phyloP scores from a whole-genome alignment of 2,329 filamentous ascomycete genomes.

The Mycosphaerelloides madeirae region DNA sequence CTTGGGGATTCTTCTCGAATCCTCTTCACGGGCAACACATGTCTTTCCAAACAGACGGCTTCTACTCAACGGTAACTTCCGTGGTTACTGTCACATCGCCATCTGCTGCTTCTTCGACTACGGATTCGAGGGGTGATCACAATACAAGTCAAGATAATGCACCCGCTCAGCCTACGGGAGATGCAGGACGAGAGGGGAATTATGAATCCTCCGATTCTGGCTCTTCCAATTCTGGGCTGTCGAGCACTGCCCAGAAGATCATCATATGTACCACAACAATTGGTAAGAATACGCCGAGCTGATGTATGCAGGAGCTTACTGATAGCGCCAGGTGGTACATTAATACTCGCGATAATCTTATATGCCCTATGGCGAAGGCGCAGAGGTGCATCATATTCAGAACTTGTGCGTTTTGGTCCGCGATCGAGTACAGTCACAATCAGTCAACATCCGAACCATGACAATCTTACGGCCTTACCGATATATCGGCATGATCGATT shows the following conservation, averaged over 20 bases:
- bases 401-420: conserved; percentile 23
- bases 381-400: conserved; percentile 21
- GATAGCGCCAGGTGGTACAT: conserved; percentile 15
- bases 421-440: conserved; percentile 17
- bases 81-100: too few relatives aligned
- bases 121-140: neutral
- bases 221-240: conserved; percentile 3
- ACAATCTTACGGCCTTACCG: conserved; percentile 18
- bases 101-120: too few relatives aligned
- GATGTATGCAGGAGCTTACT: neutral
- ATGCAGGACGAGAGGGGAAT: neutral
- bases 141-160: conserved; percentile 1
- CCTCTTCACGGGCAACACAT: too few relatives aligned
- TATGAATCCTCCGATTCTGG: neutral
- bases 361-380: conserved; percentile 21
- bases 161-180: neutral
- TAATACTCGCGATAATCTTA: conserved; percentile 19
- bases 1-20: neutral
- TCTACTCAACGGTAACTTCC: too few relatives aligned
- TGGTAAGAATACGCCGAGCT: conserved; percentile 12
- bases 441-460: conserved; percentile 4
- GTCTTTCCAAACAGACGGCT: too few relatives aligned
- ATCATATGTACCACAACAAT: conserved; percentile 23
- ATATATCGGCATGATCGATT: conserved; percentile 24
- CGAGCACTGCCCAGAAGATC: conserved; percentile 13